Evolutionary conservation across 2,329 filamentous ascomycete species (phyloP), one percentile per base, ranked within the genome.

Genomic region (Venturia aucupariae): DNA sequence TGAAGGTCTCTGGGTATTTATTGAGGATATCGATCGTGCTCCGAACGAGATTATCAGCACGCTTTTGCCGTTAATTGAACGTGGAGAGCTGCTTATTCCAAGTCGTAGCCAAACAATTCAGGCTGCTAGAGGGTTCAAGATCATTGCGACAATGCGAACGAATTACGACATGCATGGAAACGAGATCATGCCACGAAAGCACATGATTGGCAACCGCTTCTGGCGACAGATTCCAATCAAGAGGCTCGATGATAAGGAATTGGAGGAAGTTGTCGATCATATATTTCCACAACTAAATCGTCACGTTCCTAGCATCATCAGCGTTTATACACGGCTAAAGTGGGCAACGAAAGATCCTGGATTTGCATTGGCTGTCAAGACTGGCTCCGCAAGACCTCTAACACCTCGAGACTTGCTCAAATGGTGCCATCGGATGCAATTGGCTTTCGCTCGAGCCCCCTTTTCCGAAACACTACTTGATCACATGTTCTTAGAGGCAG

Each of bases 31-130:
- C 48, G 92, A 99, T 73, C 87, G 93, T 67, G 94, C 94, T 13
- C 94, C 95, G 4, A 93, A 90, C 68, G 94, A 99, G 75, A 90
- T 99, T 60, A 86, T 99, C 74, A 96, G 93, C 73, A 92, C 92
- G 17, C 83, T 99, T 35, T 81, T 99, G 32, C 94, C 95, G 11
- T 82, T 99, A 10, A 92, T 99, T 66, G 94, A 99, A 76, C 86
- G 90, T 66, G 87, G 90, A n/a, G 91, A 97, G 73, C 83, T 99
- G 17, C 81, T 95, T 4, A 92, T 99, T 38, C 90, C 94, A 0
- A 95, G 88, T 69, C 87, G 93, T 66, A 92, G 91, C 64, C 92
- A 97, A 77, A 88, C 83, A 5, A 87, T 99, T 61, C 85, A 86
- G 71, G 94, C 94, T 63, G 86, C 90, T 0, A 86, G 86, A 70